Base-by-base conservation (phyloP, 805 yeast species). In the Ogataea salicorniae region DNA sequence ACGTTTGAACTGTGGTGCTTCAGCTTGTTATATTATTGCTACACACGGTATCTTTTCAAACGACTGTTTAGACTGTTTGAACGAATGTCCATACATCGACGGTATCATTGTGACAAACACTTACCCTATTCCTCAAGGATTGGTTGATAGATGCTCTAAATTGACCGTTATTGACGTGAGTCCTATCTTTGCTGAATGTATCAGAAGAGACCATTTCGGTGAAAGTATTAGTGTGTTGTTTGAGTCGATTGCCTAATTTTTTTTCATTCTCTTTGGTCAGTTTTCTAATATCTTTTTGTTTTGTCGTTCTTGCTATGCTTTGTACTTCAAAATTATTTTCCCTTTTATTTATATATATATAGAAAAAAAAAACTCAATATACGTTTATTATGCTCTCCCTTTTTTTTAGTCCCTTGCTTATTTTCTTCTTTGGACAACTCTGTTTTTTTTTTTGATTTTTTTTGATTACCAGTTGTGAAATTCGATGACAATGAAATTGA, bases 121-220 rank as follows among this genome's bases (percentile, higher is more conserved):
- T 3, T 94, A 89, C 61, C 99, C 99, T 48, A 87, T 92, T 44
- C 72, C 84, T 17, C 77, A 77, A 54, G 84, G 80, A 49, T 74
- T 78, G 56, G 68, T 77, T 33, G 74, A 72, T 45, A 75, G 73
- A 43, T 75, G 83, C 53, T 72, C 79, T 49, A 94, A 94, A 68
- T 75, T 94, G 58, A 82, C 81, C 15, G 85, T 89, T 43, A 90
- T 94, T 59, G 99, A 94, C 62, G 95, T 94, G 43, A 86, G 97
- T 51, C 86, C 96, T 17, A 90, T 94, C 46, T 87, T 94, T 63
- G 98, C 98, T 34, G 99, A 94, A 73, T 94, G 98, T 69, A 92
- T 94, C 52, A 84, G 99, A 72, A 86, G 99, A 73, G 97, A 94
- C 65, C 99, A 94, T 68, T 91, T 92, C 60, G 99, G 99, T 66